phyloP scores from a whole-genome alignment of 441 rosid species.

The Populus hybrid region DNA sequence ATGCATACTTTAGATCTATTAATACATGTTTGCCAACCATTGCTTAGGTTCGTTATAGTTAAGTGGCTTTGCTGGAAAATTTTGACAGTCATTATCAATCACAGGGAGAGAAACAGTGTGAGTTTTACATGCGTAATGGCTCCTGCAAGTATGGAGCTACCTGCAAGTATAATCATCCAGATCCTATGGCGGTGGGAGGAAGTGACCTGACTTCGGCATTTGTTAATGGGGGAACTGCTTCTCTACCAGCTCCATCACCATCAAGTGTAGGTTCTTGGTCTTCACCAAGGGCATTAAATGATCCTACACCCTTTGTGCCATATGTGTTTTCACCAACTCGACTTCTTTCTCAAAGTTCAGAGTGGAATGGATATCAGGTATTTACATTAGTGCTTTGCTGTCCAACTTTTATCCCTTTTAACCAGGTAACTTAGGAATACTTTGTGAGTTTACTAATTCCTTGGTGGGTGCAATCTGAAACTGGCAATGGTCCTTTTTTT shows the following conservation, averaged over 20 bases:
- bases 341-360: slow-evolving; percentile 49
- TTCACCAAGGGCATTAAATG: slow-evolving; percentile 55
- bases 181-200: slow-evolving; percentile 58
- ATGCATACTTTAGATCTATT: background rate
- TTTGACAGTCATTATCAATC: slow-evolving; percentile 12
- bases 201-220: slow-evolving; percentile 45
- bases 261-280: slow-evolving; percentile 59
- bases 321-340: slow-evolving; percentile 54
- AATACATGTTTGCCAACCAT: background rate
- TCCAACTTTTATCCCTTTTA: background rate
- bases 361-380: slow-evolving; percentile 93
- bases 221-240: slow-evolving; percentile 53
- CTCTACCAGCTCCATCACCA: slow-evolving; percentile 46
- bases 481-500: background rate
- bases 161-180: slow-evolving; percentile 94
- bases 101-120: slow-evolving; percentile 87
- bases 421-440: background rate
- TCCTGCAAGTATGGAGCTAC: slow-evolving; percentile 85
- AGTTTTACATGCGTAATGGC: slow-evolving; percentile 88
- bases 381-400: slow-evolving; percentile 5
- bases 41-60: slow-evolving; percentile 1
- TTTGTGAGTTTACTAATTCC: background rate
- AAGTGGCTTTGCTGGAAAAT: slow-evolving; percentile 6
- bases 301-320: slow-evolving; percentile 52
- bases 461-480: background rate